Evolutionary conservation across 352 stramenopile species (phyloP).

Genomic region (Globisporangium rhizosaccharum): DNA sequence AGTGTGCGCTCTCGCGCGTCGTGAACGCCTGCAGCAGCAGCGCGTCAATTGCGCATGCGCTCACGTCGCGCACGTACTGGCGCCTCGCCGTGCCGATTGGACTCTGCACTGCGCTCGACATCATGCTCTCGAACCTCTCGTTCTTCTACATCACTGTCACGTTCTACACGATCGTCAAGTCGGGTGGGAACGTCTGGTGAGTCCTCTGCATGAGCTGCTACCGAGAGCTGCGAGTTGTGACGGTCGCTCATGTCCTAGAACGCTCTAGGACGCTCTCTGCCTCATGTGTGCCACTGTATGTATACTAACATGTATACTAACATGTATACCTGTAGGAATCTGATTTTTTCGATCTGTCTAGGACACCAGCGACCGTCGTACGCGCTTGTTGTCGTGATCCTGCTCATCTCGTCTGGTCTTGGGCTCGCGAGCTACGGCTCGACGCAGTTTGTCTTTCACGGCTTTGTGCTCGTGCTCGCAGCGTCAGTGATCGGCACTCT

Average conservation of each 20-base stretch:
- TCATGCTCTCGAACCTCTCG: constrained; percentile 79
- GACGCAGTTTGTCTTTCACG: constrained; percentile 64
- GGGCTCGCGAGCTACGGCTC: constrained; percentile 68
- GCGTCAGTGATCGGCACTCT: constrained; percentile 71
- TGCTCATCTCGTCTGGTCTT: constrained; percentile 69
- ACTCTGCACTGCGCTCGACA: constrained; percentile 76
- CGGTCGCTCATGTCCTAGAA: no score
- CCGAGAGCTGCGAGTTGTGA: no score
- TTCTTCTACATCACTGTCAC: constrained; percentile 86
- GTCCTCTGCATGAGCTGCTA: neutral
- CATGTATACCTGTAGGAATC: constrained; percentile 23
- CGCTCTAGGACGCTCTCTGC: no score
- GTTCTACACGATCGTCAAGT: constrained; percentile 86
- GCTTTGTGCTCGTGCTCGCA: constrained; percentile 65
- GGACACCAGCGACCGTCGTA: constrained; percentile 62
- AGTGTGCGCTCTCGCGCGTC: constrained; percentile 55
- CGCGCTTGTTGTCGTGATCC: constrained; percentile 43
- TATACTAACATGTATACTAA: no score
- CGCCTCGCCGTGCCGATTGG: constrained; percentile 72
- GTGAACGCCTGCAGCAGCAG: constrained; percentile 40
- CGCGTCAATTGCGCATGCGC: constrained; percentile 8
- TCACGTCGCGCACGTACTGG: constrained; percentile 45
- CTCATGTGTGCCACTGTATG: neutral
- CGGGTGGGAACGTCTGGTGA: constrained; percentile 65
- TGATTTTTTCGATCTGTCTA: constrained; percentile 77